phyloP scores from a whole-genome alignment of 1,284 basidiomycete species.

The Phellopilus nigrolimitatus region DNA sequence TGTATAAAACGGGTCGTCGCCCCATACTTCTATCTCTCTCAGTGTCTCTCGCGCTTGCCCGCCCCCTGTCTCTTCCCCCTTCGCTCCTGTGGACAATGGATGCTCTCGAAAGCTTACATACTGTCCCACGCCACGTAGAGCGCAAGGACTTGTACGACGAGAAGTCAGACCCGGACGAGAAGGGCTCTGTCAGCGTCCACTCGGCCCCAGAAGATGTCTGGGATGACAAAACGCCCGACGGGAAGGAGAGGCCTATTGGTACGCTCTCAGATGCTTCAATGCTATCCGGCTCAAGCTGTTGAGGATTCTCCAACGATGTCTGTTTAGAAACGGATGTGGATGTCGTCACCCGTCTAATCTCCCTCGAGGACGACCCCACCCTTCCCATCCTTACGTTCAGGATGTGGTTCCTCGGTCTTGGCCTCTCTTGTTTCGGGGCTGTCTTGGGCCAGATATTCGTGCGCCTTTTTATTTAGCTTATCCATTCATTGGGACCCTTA shows the following conservation, averaged over 20 bases:
- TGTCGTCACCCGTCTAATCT: conserved; percentile 45
- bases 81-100: neutral
- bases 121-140: neutral
- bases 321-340: conserved; percentile 41
- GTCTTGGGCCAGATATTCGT: conserved; percentile 57
- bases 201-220: conserved; percentile 13
- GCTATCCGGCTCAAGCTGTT: neutral
- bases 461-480: conserved; percentile 23
- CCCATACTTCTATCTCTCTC: too few species aligned
- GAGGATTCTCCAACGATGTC: conserved; percentile 11
- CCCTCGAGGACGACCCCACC: conserved; percentile 53
- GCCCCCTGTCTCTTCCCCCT: neutral
- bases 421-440: conserved; percentile 50
- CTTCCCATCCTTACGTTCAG: conserved; percentile 47
- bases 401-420: conserved; percentile 42
- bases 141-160: conserved; percentile 16
- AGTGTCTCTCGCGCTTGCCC: too few species aligned
- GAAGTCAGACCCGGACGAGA: conserved; percentile 3
- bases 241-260: conserved; percentile 39
- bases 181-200: conserved; percentile 4
- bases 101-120: neutral
- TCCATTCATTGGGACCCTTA: neutral
- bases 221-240: conserved; percentile 24
- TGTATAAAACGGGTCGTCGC: too few species aligned
- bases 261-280: conserved; percentile 4